Evolutionary conservation across 768 basidiomycete genomes (phyloP), one percentile per base, ranked within the genome.

Genomic region (Megacollybia marginata): DNA sequence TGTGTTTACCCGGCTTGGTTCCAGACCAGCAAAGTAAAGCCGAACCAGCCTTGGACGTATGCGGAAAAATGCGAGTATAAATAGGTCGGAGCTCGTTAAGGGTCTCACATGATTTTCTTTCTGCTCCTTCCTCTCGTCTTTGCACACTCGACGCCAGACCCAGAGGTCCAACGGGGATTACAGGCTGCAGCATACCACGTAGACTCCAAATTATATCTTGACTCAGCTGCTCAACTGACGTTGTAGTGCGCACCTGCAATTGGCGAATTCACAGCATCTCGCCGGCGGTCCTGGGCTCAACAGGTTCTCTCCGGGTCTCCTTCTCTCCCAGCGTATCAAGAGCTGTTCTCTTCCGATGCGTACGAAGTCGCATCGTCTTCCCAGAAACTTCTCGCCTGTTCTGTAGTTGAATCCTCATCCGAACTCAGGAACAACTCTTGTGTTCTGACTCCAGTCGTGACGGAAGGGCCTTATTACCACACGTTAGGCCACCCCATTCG

Each of bases 401-500:
- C 71, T 5, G 71, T 73, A 0, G 64, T 74, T n/a, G 63, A 28
- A 28, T 28, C 69, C 34, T 71, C 72, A 2, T 69, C 76, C 2
- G 62, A 70, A 34, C 75, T 77, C 34, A 74, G 75, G 55, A 80
- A 78, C 54, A 78, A 78, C 53, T 72, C 74, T 1, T 80, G 78
- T 49, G 74, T 80, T 5, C 66, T 80, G 61, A 65, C 76, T 5
- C 77, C 78, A 15, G 72, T 74, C 46, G 72, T 74, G 2, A 80
- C 76, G 1, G 75, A 78, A 53, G 78, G 78, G 0, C 78, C 78
- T 1, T 80, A 80, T 55, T 75, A 78, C 54, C 78, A 80, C 47
- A 62, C 56, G 1, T 66, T 65, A 23, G 75, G 72, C 0, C 78
- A 78, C 56, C 73, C 70, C 0, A 69, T 80, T 36, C 66, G 77